These are phyloP conservation scores for Waltiozyma sp. DNA, from an alignment of 1,139 yeast genomes.

Conservation along the genomic window DNA sequence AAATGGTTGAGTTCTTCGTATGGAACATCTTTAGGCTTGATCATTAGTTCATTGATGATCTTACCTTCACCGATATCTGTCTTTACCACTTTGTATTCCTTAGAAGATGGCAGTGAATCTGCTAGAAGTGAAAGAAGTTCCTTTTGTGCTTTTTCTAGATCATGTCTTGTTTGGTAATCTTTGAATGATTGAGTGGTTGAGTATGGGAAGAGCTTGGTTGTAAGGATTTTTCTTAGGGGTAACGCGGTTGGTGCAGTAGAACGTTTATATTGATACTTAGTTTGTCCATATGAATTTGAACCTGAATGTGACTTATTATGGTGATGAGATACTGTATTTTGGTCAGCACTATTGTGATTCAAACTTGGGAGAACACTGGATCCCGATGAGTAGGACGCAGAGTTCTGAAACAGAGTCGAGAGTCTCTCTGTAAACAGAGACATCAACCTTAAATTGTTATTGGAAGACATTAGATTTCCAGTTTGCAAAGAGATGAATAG, in stretches of 20 bases:
- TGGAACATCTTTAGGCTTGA: slow-evolving; percentile 33
- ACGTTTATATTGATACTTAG: slow-evolving; percentile 23
- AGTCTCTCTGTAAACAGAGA: neutral
- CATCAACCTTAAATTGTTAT: neutral
- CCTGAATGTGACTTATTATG: neutral
- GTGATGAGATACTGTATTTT: neutral
- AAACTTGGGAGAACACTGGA: neutral
- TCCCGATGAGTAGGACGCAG: neutral
- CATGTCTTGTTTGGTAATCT: slow-evolving; percentile 35
- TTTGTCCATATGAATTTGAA: neutral
- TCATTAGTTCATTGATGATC: slow-evolving; percentile 53
- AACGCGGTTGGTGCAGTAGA: slow-evolving; percentile 57
- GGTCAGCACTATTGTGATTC: neutral
- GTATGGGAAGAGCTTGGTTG: slow-evolving; percentile 45
- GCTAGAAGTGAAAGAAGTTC: slow-evolving; percentile 31
- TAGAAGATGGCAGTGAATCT: slow-evolving; percentile 9
- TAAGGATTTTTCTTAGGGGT: slow-evolving; percentile 40
- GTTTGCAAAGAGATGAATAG: neutral
- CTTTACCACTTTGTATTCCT: slow-evolving; percentile 22
- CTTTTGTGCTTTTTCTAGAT: slow-evolving; percentile 39
- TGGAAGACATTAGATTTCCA: neutral
- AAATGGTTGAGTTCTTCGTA: slow-evolving; percentile 37
- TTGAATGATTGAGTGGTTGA: slow-evolving; percentile 36
- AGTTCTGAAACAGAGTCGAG: neutral
- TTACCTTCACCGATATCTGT: slow-evolving; percentile 33